Percentiles rank a stretch among this genome's conserved stretches.
phyloP scores from a whole-genome alignment of 2,329 filamentous ascomycete genomes.

The Thelonectria blattea region DNA sequence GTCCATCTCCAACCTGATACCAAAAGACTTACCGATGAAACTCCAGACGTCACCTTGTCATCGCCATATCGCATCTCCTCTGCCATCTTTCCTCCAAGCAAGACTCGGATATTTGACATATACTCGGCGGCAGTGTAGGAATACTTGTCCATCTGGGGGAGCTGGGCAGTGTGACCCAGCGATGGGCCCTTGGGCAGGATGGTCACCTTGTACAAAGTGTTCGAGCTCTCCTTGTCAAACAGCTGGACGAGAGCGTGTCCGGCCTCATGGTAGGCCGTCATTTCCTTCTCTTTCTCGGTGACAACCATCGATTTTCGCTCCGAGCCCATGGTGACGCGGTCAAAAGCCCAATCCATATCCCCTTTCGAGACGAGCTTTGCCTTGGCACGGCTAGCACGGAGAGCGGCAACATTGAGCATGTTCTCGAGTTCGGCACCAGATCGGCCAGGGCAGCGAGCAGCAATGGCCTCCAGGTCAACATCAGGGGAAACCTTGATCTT shows the following conservation, averaged over 20 bases:
- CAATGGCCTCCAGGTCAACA: constrained; percentile 84
- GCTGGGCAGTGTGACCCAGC: constrained; percentile 83
- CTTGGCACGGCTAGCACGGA: constrained; percentile 90
- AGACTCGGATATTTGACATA: constrained; percentile 77
- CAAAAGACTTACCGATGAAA: constrained; percentile 69
- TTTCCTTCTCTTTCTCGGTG: constrained; percentile 89
- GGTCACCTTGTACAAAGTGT: constrained; percentile 93
- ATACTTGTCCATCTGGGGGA: constrained; percentile 93
- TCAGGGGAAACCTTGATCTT: constrained; percentile 83
- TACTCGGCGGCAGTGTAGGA: constrained; percentile 87
- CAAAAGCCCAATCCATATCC: constrained; percentile 97
- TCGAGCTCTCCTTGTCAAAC: constrained; percentile 73
- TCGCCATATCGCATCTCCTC: constrained; percentile 91
- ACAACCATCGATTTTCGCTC: constrained; percentile 91
- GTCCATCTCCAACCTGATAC: neutral
- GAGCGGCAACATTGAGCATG: constrained; percentile 93
- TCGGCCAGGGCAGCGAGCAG: constrained; percentile 86
- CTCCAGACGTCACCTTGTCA: constrained; percentile 91
- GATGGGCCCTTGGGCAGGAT: constrained; percentile 90
- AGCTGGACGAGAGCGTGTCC: constrained; percentile 92
- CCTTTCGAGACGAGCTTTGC: constrained; percentile 73
- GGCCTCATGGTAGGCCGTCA: constrained; percentile 96
- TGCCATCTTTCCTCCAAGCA: constrained; percentile 85
- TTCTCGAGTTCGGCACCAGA: constrained; percentile 97
- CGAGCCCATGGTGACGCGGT: constrained; percentile 96